Base-by-base conservation (phyloP, 495 filamentous ascomycete species). In the Immersiella caudata region DNA sequence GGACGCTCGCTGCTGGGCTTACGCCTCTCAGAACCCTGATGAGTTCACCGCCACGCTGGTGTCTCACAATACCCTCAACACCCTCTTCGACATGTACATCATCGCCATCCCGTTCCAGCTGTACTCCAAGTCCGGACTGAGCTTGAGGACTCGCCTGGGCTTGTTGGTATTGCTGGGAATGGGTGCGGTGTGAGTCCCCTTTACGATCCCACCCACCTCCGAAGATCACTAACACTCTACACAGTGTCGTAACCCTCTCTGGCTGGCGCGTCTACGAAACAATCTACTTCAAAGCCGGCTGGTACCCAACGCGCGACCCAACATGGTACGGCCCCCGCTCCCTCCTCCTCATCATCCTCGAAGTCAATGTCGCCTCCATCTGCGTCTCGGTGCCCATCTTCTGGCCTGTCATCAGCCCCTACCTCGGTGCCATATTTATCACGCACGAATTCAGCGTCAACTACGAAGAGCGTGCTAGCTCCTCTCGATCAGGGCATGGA, bases 381-480 rank as follows among this genome's bases (percentile, higher is more conserved):
- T 76, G 74, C 63, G 74, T 71, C 1, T 76, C 74, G 18, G 73
- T 78, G 18, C 76, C 76, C 18, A 76, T 77, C 35, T 78, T 78
- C 51, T 78, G 76, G 72, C 76, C 76, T 6, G 60, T 70, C 1
- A 33, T 78, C 11, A 73, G 70, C 26, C 68, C 68, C n/a, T 63
- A 68, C 2, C 61, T 76, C 1, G 73, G 70, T 8, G 70, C 71
- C 40, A 76, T 78, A 51, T 78, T 78, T 54, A 73, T 78, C 12
- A 78, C 74, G 2, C 68, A 64, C 36, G 76, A 78, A 65, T 68
- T 76, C 54, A 67, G 71, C 29, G 74, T 79, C 55, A 75, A 72
- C 27, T 62, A 71, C 24, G 76, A 79, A 63, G 50, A 54, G 51
- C 33, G 65, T 51, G 70, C 68, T 62, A 73, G 18, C 20, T 70